Evolutionary conservation across 345 rosid species (phyloP), one percentile per base, ranked within the genome.

Genomic region (Turnera subulata): DNA sequence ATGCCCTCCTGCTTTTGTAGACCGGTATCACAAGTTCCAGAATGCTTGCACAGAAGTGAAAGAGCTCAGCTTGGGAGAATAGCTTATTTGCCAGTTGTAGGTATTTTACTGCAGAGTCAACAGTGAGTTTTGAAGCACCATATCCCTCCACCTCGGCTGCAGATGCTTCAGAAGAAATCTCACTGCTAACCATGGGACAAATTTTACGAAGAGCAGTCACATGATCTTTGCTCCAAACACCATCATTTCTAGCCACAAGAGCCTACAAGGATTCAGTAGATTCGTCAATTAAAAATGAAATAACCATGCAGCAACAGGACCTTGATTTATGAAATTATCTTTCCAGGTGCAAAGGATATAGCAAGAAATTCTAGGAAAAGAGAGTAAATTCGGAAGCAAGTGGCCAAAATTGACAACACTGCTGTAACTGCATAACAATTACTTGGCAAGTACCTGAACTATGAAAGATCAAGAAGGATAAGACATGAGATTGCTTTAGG

Each of bases 81-180:
- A 93, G 97, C 72, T 85, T 93, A 72, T 87, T 89, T 29, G 97
- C 97, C 59, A 87, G 92, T 74, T 93, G 99, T 54, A 93, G 75
- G 66, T 89, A 93, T 80, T 93, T 93, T 62, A 93, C 97, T 6
- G 97, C 99, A 18, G 99, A 93, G 78, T 93, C 99, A 50, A 93
- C 97, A 11, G 99, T 93, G 59, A 93, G 97, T 75, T 93, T 93
- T 37, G 99, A 93, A 76, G 99, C 89, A 67, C 99, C 97, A 65
- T 93, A 93, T 43, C 99, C 99, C 82, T 93, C 99, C 8, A 93
- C 99, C 77, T 93, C 99, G 11, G 99, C 99, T 6, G 97, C 99
- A 46, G 97, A 85, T 57, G 99, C 92, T 82, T 93, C 97, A 15
- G 91, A 76, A 29, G 83, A 76, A 55, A 93, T 87, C 77, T 93